phyloP scores from a whole-genome alignment of 768 basidiomycete genomes.

The Candolleomyces efflorescens region DNA sequence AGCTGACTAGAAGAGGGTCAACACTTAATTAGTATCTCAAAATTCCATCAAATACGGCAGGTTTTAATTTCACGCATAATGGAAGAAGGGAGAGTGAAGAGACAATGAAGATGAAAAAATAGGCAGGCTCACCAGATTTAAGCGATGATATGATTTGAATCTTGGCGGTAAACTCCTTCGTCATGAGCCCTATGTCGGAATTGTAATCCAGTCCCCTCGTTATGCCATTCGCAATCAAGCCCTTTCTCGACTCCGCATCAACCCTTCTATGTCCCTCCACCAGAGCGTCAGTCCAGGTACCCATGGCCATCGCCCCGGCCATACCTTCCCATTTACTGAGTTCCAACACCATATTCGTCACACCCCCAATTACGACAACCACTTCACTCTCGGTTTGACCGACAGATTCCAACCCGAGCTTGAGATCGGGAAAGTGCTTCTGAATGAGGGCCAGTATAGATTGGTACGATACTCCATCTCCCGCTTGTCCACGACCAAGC shows the following conservation, averaged over 20 bases:
- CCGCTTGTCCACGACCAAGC: slow-evolving; percentile 37
- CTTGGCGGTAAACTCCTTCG: slow-evolving; percentile 48
- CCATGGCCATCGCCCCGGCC: slow-evolving; percentile 53
- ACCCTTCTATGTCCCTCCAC: slow-evolving; percentile 36
- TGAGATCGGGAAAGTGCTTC: slow-evolving; percentile 44
- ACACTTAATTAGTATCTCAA: not conserved
- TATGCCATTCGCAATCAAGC: slow-evolving; percentile 43
- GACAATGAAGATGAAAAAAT: slow-evolving; percentile 13
- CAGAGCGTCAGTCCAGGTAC: slow-evolving; percentile 50
- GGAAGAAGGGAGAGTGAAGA: not conserved
- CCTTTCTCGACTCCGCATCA: slow-evolving; percentile 29
- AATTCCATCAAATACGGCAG: not conserved
- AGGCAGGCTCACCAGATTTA: slow-evolving; percentile 39
- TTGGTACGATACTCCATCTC: slow-evolving; percentile 49
- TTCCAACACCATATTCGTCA: slow-evolving; percentile 52
- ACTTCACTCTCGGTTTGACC: slow-evolving; percentile 46
- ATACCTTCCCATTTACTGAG: slow-evolving; percentile 54
- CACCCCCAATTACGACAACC: slow-evolving; percentile 45
- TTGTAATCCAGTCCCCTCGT: slow-evolving; percentile 47
- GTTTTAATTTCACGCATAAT: not conserved
- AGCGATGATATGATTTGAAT: slow-evolving; percentile 51
- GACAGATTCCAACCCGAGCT: slow-evolving; percentile 42
- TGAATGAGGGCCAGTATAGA: slow-evolving; percentile 40
- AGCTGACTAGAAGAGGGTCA: slow-evolving; percentile 31
- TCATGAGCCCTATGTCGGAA: slow-evolving; percentile 46